Percentiles rank a stretch among this genome's conserved stretches.
phyloP scores from a whole-genome alignment of 345 rosid genomes.

The Pugionium dolabratum region DNA sequence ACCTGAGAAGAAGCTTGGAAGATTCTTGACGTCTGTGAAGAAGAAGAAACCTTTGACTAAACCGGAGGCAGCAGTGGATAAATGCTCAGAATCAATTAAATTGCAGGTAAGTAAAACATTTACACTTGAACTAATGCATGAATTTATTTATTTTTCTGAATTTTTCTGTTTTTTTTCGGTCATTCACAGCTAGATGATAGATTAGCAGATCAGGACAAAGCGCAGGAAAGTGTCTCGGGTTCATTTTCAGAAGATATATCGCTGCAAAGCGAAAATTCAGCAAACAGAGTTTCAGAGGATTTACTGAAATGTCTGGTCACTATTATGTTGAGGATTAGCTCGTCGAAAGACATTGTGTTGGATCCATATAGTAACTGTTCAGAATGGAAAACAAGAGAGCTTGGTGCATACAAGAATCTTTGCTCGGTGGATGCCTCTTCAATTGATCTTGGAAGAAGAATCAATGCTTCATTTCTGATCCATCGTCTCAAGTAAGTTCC shows the following conservation, averaged over 20 bases:
- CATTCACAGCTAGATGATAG: slow-evolving; percentile 72
- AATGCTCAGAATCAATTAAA: slow-evolving; percentile 22
- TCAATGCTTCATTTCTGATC: slow-evolving; percentile 59
- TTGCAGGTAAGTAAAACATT: slow-evolving; percentile 14
- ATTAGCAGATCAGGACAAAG: slow-evolving; percentile 57
- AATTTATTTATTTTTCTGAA: neutral
- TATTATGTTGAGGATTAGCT: slow-evolving; percentile 68
- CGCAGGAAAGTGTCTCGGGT: slow-evolving; percentile 53
- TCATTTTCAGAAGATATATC: slow-evolving; percentile 46
- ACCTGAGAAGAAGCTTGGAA: slow-evolving; percentile 54
- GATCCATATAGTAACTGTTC: slow-evolving; percentile 65
- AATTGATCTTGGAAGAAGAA: slow-evolving; percentile 57
- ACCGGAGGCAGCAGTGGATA: slow-evolving; percentile 15
- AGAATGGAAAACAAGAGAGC: slow-evolving; percentile 47
- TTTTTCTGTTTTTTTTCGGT: neutral
- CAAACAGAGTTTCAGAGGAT: slow-evolving; percentile 81
- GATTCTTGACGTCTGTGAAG: slow-evolving; percentile 51
- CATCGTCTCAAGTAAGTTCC: slow-evolving; percentile 72
- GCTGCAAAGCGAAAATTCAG: slow-evolving; percentile 45
- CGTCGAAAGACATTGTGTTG: slow-evolving; percentile 51
- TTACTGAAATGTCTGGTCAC: slow-evolving; percentile 57
- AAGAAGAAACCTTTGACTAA: slow-evolving; percentile 32
- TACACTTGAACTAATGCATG: neutral
- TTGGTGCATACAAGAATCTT: slow-evolving; percentile 66
- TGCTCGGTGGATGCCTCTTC: slow-evolving; percentile 57